These are phyloP conservation scores for Castanopsis chinensis DNA, from an alignment of 306 rosid genomes.

Conservation along the genomic window DNA sequence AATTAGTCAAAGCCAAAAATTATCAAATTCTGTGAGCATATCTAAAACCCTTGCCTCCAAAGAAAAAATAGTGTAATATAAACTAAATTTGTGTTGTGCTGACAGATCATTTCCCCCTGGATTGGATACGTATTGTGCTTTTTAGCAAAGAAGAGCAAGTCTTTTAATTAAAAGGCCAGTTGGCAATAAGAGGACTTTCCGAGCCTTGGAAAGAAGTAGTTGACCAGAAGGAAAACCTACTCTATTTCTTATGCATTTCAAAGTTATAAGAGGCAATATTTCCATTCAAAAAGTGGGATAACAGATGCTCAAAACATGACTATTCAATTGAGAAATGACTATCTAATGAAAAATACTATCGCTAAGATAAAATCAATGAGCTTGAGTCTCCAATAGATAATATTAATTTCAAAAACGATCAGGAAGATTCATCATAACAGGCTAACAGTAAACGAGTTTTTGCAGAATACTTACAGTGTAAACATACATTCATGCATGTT, in stretches of 20 bases:
- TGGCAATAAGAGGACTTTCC: no score
- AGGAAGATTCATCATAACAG: neutral
- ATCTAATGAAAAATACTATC: neutral
- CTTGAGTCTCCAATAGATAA: no score
- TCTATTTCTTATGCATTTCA: no score
- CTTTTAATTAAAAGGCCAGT: no score
- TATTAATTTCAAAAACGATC: neutral
- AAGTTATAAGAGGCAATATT: no score
- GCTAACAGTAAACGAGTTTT: neutral
- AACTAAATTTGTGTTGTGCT: neutral
- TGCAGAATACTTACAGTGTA: conserved; percentile 59
- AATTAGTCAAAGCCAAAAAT: conserved; percentile 7
- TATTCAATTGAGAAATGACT: neutral
- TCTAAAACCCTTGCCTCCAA: neutral
- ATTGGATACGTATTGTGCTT: neutral
- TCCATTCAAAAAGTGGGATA: no score
- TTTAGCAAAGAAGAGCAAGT: no score
- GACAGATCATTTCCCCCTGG: neutral
- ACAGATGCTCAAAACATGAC: no score
- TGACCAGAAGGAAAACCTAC: no score
- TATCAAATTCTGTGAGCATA: neutral
- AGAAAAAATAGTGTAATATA: neutral
- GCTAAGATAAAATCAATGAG: neutral
- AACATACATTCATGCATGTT: conserved; percentile 66
- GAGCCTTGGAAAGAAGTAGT: no score